phyloP scores from a whole-genome alignment of 1,284 basidiomycete species.

The Sutorius eximius region DNA sequence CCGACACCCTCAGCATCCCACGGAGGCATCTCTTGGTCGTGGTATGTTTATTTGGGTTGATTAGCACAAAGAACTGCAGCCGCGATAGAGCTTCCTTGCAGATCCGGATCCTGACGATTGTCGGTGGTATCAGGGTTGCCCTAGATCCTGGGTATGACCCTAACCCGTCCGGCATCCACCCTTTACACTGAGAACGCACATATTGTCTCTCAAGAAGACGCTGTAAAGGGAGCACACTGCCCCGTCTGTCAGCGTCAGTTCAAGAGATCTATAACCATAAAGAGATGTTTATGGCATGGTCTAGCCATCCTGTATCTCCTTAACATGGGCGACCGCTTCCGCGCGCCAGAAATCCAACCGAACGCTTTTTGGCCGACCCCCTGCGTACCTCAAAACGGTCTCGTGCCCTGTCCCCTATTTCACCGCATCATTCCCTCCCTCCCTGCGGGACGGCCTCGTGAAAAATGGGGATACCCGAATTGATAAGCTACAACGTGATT shows the following conservation, averaged over 20 bases:
- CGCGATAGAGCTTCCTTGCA: slow-evolving; percentile 23
- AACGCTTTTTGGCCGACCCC: not conserved
- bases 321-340: slow-evolving; percentile 20
- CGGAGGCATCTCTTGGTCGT: slow-evolving; percentile 1
- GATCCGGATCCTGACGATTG: slow-evolving; percentile 33
- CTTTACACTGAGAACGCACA: slow-evolving; percentile 2
- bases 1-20: slow-evolving; percentile 2
- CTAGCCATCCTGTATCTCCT: slow-evolving; percentile 23
- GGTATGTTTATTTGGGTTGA: slow-evolving; percentile 7
- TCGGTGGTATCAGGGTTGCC: slow-evolving; percentile 21
- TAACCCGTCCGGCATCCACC: slow-evolving; percentile 4
- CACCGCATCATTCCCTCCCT: slow-evolving; percentile 2
- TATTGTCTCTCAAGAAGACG: not conserved
- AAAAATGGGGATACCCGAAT: slow-evolving; percentile 26
- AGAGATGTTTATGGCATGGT: not conserved
- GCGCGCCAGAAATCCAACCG: slow-evolving; percentile 9
- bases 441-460: slow-evolving; percentile 15
- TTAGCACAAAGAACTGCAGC: slow-evolving; percentile 18
- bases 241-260: slow-evolving; percentile 3
- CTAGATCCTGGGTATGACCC: slow-evolving; percentile 27
- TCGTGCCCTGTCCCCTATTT: slow-evolving; percentile 20
- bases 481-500: slow-evolving; percentile 20
- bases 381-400: slow-evolving; percentile 8
- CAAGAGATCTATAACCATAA: slow-evolving; percentile 9
- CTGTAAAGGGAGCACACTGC: slow-evolving; percentile 4